Base-by-base conservation (phyloP, 2,329 filamentous ascomycete species). In the Colletotrichum endophyticum region DNA sequence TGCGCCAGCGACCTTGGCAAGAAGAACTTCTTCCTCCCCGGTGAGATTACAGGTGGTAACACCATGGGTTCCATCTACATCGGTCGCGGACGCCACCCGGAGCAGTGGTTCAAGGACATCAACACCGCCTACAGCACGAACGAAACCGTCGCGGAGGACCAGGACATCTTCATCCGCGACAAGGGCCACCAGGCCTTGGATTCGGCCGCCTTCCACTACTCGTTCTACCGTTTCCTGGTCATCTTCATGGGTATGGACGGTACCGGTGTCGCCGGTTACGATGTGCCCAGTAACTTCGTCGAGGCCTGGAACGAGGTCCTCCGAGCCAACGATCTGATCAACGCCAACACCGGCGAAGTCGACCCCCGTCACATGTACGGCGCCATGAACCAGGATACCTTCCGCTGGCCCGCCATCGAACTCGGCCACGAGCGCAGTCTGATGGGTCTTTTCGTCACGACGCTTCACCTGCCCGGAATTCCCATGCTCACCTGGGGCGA, bases 301-400 rank as follows among this genome's bases (percentile, higher is more conserved):
- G 83, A 87, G 61, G 84, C 89, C 30, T 93, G 91, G 91, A 87
- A 91, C 72, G 83, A 87, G 53, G 90, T 93, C 81, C 81, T 92
- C 11, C 80, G 87, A 66, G 90, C 89, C 6, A 92, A 93, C 78
- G 91, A 93, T 79, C 82, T 93, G 79, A 83, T 91, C 77, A 93
- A 93, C 78, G 86, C 89, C 6, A 90, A 91, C 80, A 92, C 90
- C 4, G 91, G 91, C 28, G 82, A 88, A 70, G 91, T 92, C 78
- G 92, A 94, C 79, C 92, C 92, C 7, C 88, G 92, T 3, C 92
- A 93, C 81, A 89, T 93, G 88, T 93, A 89, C 80, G 92, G 92
- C 63, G 88, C 89, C 6, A 92, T 91, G 11, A 93, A 93, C 80
- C 92, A 94, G 83, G 92, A 94, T 81, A 91, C 93, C 11, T 91